Conservation (phyloP, 192 early-diverging fungal species). For the Backusella tuberculispora region DNA sequence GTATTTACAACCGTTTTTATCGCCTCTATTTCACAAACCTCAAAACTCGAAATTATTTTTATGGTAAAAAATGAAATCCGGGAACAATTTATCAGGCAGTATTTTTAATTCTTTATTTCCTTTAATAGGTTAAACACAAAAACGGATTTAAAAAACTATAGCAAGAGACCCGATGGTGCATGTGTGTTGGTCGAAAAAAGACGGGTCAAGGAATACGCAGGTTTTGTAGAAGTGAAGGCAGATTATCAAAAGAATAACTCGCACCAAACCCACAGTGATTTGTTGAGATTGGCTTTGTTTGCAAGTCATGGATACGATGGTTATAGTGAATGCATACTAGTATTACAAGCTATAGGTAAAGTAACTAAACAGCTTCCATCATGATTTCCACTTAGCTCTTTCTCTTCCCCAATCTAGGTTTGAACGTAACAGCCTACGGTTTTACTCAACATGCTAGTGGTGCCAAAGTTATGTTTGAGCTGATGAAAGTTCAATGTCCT, state of each 20-base stretch:
- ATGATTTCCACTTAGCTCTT: not conserved
- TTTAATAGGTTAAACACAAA: conserved; percentile 22
- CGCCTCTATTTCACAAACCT: conserved; percentile 1
- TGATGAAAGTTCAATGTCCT: conserved; percentile 8
- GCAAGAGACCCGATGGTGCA: conserved; percentile 4
- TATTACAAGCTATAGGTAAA: conserved; percentile 18
- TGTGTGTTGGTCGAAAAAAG: conserved; percentile 4
- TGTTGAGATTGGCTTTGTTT: conserved; percentile 10
- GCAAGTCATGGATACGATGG: not conserved
- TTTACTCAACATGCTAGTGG: conserved; percentile 11
- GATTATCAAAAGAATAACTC: conserved; percentile 14
- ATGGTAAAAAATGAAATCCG: conserved; percentile 9
- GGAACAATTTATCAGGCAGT: not conserved
- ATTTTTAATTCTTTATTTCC: conserved; percentile 14
- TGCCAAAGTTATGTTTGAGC: conserved; percentile 12
- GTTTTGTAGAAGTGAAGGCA: conserved; percentile 12
- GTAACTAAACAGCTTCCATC: not conserved
- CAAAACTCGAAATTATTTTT: not conserved
- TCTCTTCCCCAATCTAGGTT: not conserved
- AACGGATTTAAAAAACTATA: not conserved
- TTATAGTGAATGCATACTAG: conserved; percentile 10
- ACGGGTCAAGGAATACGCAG: not conserved
- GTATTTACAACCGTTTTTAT: no score
- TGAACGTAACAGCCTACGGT: not conserved
- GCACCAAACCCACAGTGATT: not conserved